Percentiles rank a stretch among this genome's conserved stretches.
phyloP scores from a whole-genome alignment of 805 yeast genomes.

The Suhomyces pyralidae region DNA sequence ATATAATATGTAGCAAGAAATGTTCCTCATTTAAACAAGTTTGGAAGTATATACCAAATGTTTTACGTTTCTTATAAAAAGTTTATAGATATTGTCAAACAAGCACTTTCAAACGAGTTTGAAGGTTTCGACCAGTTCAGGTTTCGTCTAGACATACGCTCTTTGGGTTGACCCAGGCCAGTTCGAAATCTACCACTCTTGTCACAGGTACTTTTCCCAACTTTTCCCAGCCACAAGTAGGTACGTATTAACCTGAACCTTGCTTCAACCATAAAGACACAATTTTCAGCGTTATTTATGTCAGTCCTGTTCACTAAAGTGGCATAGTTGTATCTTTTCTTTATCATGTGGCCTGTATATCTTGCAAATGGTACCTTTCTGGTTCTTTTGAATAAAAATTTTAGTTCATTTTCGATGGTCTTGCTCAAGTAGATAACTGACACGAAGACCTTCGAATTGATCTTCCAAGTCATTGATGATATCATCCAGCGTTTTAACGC shows the following conservation, averaged over 20 bases:
- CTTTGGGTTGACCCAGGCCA: no score
- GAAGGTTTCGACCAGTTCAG: no score
- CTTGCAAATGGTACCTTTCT: neutral
- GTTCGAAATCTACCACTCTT: neutral
- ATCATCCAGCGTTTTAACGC: neutral
- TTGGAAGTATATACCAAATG: no score
- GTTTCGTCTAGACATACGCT: no score
- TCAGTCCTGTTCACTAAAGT: neutral
- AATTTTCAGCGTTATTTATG: neutral
- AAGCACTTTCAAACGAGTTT: no score
- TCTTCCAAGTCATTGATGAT: neutral
- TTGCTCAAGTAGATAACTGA: neutral
- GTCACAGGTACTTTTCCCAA: slow-evolving; percentile 11
- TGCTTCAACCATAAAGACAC: slow-evolving; percentile 14
- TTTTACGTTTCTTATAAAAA: no score
- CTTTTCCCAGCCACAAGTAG: slow-evolving; percentile 8
- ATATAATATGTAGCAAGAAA: no score
- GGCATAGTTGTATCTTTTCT: neutral
- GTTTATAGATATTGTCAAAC: no score
- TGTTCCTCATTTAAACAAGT: no score
- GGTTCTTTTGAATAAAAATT: neutral
- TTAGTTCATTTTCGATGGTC: neutral
- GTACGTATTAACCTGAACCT: slow-evolving; percentile 11
- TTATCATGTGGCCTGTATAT: neutral
- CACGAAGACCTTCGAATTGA: neutral